Base-by-base conservation (phyloP, 495 filamentous ascomycete species). In the Penicillium waksmanii region DNA sequence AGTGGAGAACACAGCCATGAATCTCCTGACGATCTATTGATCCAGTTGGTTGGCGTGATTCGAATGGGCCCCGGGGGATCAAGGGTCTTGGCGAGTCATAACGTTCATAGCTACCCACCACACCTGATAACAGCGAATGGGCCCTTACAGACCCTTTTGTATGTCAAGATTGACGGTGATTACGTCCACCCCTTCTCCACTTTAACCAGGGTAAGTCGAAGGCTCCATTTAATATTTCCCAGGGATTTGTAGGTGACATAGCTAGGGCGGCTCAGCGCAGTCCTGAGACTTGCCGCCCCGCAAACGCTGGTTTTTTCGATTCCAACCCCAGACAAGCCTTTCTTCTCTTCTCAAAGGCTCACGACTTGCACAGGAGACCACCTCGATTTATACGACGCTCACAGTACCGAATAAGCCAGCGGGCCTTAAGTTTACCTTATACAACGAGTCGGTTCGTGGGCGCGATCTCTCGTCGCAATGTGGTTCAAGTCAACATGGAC, bases 21-120 rank as follows among this genome's bases (percentile, higher is more conserved):
- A 48, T 48, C 46, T 48, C 46, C 46, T 48, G 46, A 48, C 46
- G 46, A 48, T 48, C 46, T 10, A 27, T 48, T 48, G 21, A 48
- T 27, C 46, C 23, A 25, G 46, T 48, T 48, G 46, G 46, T 27
- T 48, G 46, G 31, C 46, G 46, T 48, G 46, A 48, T 48, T 48
- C 17, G 21, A 31, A 48, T 7, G 25, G 46, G 46, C 7, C 23
- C 19, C 23, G 19, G 11, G 10, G 19, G 19, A 48, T 48, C 46
- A 48, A 48, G 23, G 8, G 23, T 48, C 46, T 25, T 27, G 46
- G 46, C 46, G 46, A 48, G 46, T 48, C 19, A 48, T 9, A 48
- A 48, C 21, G 19, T 23, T n/a, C 10, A 15, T 23, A 48, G 46
- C 21, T 48, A 48, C 46, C 46, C 46, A 48, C 46, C 46, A 27